Evolutionary conservation across 208 protist genomes (phyloP).

Genomic region (Crithidia fasciculata): DNA sequence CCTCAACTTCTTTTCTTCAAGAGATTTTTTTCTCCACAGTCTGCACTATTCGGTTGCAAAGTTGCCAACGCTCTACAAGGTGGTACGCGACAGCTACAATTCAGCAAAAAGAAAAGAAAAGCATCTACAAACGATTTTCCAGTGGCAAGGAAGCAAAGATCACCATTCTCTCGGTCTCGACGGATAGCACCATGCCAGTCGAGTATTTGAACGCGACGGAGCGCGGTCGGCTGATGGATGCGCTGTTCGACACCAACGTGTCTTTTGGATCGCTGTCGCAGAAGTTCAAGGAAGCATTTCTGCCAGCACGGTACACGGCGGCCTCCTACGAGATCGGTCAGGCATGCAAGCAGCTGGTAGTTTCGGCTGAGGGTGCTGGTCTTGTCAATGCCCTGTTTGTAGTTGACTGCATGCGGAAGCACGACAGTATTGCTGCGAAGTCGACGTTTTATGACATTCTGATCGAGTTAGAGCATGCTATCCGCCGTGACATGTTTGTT

Average conservation of each 20-base stretch:
- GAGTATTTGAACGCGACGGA: slow-evolving; percentile 36
- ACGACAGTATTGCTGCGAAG: slow-evolving; percentile 59
- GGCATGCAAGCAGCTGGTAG: slow-evolving; percentile 50
- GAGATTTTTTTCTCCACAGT: too few relatives aligned
- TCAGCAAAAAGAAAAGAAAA: too few relatives aligned
- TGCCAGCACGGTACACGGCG: slow-evolving; percentile 40
- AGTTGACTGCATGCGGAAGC: slow-evolving; percentile 60
- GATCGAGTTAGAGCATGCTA: slow-evolving; percentile 64
- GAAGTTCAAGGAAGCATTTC: slow-evolving; percentile 62
- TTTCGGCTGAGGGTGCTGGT: slow-evolving; percentile 47
- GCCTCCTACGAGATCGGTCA: slow-evolving; percentile 42
- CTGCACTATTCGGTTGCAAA: too few relatives aligned
- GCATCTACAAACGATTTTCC: too few relatives aligned
- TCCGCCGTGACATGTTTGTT: slow-evolving; percentile 70
- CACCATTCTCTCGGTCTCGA: too few relatives aligned
- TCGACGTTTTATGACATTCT: slow-evolving; percentile 66
- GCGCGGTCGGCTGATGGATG: slow-evolving; percentile 31
- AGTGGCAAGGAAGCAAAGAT: too few relatives aligned
- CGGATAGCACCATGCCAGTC: slow-evolving; percentile 13
- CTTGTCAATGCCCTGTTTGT: slow-evolving; percentile 63
- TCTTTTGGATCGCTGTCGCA: slow-evolving; percentile 52
- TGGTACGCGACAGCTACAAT: too few relatives aligned
- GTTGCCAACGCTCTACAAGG: too few relatives aligned
- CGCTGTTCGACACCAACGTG: slow-evolving; percentile 35
- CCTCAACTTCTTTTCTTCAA: too few relatives aligned